Evolutionary conservation across 148 eudicot species (phyloP).

Genomic region (Silene conica): DNA sequence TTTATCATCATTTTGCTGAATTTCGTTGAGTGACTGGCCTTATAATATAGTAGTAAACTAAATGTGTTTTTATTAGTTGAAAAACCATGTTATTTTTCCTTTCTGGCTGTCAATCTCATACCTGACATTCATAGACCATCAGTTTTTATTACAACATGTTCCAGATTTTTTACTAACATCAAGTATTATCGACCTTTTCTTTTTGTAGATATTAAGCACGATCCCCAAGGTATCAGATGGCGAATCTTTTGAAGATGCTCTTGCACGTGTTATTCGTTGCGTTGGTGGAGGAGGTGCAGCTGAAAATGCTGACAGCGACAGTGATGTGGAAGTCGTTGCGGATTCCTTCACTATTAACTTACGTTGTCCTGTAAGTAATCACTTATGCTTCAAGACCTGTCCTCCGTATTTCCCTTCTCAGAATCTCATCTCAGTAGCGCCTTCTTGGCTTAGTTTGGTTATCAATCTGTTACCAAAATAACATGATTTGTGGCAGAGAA

Average conservation of each 20-base stretch:
- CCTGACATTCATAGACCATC: neutral
- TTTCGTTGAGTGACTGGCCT: slow-evolving; percentile 10
- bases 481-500: neutral
- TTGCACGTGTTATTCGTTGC: slow-evolving; percentile 67
- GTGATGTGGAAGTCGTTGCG: slow-evolving; percentile 76
- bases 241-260: slow-evolving; percentile 64
- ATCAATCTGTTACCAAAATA: neutral
- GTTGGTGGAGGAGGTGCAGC: slow-evolving; percentile 61
- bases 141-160: neutral
- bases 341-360: slow-evolving; percentile 61
- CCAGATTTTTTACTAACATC: neutral
- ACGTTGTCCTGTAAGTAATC: slow-evolving; percentile 70
- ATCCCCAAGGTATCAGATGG: slow-evolving; percentile 64
- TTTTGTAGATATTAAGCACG: slow-evolving; percentile 46
- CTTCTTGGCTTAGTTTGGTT: neutral
- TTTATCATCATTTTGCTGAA: neutral
- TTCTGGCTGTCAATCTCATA: neutral
- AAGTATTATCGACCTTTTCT: neutral
- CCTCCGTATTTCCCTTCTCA: slow-evolving; percentile 1
- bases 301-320: slow-evolving; percentile 67
- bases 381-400: neutral
- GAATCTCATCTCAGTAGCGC: neutral
- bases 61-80: neutral
- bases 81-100: neutral
- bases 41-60: neutral